A percentile compares a stretch with the other conserved stretches of the same genome.
Conservation (phyloP, 768 basidiomycete genomes). For the Plicaturopsis crispa region DNA sequence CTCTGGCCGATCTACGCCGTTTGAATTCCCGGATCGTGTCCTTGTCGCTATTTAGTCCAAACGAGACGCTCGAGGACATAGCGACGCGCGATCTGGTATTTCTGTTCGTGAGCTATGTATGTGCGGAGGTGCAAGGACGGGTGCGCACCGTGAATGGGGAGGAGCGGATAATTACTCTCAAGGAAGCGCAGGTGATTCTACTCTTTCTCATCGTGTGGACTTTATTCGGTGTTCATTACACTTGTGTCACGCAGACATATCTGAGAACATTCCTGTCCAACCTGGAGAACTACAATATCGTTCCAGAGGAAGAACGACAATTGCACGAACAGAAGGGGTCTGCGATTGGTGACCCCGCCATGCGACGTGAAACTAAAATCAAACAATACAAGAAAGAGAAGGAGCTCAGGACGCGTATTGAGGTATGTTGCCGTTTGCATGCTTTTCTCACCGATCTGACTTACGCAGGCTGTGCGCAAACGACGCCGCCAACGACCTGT, state of each 20-base stretch:
- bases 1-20: slow-evolving; percentile 47
- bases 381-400: slow-evolving; percentile 85
- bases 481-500: slow-evolving; percentile 35
- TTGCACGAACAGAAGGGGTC: slow-evolving; percentile 44
- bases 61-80: slow-evolving; percentile 79
- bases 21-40: slow-evolving; percentile 46
- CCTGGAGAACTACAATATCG: slow-evolving; percentile 59
- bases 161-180: slow-evolving; percentile 50
- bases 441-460: neutral
- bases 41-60: slow-evolving; percentile 74
- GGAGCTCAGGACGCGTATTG: slow-evolving; percentile 61
- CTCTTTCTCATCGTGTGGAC: slow-evolving; percentile 7
- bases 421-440: slow-evolving; percentile 34
- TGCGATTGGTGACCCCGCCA: slow-evolving; percentile 53
- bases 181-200: slow-evolving; percentile 48
- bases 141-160: slow-evolving; percentile 45
- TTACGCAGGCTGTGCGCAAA: slow-evolving; percentile 45
- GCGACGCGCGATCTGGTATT: slow-evolving; percentile 71
- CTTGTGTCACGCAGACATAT: slow-evolving; percentile 33
- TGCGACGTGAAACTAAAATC: slow-evolving; percentile 82
- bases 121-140: slow-evolving; percentile 59
- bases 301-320: slow-evolving; percentile 51
- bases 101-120: slow-evolving; percentile 62
- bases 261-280: slow-evolving; percentile 36
- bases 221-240: slow-evolving; percentile 10